A percentile compares a stretch with the other conserved stretches of the same genome.
Evolutionary conservation across 257 asterid genomes (phyloP).

Genomic region (Cordia subcordata): DNA sequence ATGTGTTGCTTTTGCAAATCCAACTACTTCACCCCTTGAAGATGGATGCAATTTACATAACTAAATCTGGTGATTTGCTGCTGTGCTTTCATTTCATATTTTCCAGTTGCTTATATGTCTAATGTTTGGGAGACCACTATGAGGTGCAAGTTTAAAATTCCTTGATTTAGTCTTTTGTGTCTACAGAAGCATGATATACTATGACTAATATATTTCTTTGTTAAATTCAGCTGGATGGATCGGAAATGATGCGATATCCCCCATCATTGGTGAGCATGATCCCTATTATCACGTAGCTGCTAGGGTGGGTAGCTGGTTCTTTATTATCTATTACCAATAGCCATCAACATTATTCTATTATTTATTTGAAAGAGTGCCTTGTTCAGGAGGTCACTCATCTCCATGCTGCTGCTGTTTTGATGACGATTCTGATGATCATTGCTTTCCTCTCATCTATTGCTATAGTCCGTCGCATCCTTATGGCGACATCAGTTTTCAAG

Average conservation of each 20-base stretch:
- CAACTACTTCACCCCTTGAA: too few species aligned
- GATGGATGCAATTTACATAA: too few species aligned
- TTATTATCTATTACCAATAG: not conserved
- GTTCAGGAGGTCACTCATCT: constrained; percentile 85
- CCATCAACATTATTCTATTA: not conserved
- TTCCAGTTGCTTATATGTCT: too few species aligned
- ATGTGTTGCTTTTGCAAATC: too few species aligned
- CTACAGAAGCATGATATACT: constrained; percentile 1
- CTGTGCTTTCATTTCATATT: too few species aligned
- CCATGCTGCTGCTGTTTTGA: constrained; percentile 78
- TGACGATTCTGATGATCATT: constrained; percentile 77
- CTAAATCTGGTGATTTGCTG: too few species aligned
- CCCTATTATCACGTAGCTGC: constrained; percentile 84
- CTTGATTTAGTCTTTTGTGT: not conserved
- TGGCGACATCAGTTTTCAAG: constrained; percentile 99
- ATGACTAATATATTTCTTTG: constrained; percentile 1
- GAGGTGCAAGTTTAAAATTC: too few species aligned
- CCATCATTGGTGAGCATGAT: constrained; percentile 91
- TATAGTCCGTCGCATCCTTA: constrained; percentile 85
- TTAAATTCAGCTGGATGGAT: constrained; percentile 92
- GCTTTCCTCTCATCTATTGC: constrained; percentile 88
- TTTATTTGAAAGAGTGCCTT: constrained; percentile 4
- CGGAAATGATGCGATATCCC: constrained; percentile 86
- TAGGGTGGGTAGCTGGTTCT: constrained; percentile 51
- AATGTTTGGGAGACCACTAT: too few species aligned